Percentiles rank a stretch among this genome's conserved stretches.
These are phyloP conservation scores for Barbarea vulgaris DNA, from an alignment of 345 rosid species.

Conservation along the genomic window DNA sequence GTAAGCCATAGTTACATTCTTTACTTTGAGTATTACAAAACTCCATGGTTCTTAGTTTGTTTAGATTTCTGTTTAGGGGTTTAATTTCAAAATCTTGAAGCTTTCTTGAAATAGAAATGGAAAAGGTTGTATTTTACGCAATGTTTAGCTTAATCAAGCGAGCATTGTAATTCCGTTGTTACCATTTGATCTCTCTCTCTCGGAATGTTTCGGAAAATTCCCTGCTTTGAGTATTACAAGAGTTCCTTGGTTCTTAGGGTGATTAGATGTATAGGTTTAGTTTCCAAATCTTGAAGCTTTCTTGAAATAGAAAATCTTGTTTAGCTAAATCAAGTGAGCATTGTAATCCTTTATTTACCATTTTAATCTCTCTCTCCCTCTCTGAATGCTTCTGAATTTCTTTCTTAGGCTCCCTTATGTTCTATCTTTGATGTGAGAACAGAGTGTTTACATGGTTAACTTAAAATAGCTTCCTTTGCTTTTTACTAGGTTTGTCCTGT, in stretches of 20 bases:
- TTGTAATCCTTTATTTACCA: neutral
- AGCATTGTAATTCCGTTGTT: too few species aligned
- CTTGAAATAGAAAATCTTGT: neutral
- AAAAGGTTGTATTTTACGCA: neutral
- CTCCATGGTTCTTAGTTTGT: neutral
- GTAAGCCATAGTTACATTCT: too few species aligned
- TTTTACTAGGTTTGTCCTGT: constrained; percentile 66
- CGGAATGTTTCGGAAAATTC: neutral
- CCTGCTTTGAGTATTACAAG: neutral
- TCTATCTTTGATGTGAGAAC: neutral
- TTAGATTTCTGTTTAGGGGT: neutral
- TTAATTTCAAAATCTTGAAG: neutral
- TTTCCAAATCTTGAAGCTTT: constrained; percentile 3
- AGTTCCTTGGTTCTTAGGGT: neutral
- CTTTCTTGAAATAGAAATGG: neutral
- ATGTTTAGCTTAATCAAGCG: neutral
- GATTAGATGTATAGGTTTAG: neutral
- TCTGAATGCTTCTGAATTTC: neutral
- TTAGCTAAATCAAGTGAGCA: constrained; percentile 3
- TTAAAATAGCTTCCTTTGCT: neutral
- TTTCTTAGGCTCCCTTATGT: neutral
- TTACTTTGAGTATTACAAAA: neutral
- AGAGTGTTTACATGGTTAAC: neutral
- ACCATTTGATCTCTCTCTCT: neutral
- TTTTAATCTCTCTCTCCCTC: neutral